phyloP scores from a whole-genome alignment of 1,284 basidiomycete genomes.

The Apiotrichum laibachii region DNA sequence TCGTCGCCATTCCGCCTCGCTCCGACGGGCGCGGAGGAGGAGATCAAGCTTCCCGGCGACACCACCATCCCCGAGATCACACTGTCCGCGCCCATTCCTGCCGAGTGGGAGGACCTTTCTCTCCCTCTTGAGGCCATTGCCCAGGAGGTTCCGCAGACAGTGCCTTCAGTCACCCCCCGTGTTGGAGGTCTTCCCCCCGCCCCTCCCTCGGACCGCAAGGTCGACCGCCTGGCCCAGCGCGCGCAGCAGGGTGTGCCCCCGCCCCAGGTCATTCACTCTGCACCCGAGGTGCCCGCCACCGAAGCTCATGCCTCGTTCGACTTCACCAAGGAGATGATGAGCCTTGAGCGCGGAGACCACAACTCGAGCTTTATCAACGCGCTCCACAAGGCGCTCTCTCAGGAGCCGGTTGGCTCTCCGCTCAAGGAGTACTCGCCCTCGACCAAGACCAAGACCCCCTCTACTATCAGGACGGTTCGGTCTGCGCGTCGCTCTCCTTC shows the following conservation, averaged over 20 bases:
- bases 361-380: slow-evolving; percentile 68
- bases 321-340: slow-evolving; percentile 71
- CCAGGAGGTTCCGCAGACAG: no score
- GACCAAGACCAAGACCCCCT: background rate
- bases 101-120: background rate
- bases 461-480: background rate
- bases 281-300: background rate
- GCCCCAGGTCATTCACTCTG: background rate
- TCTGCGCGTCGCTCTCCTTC: slow-evolving; percentile 12
- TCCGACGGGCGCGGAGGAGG: background rate
- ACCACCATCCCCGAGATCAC: no score
- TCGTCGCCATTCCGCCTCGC: background rate
- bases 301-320: slow-evolving; percentile 68
- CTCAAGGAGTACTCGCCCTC: slow-evolving; percentile 9
- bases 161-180: background rate
- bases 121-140: background rate
- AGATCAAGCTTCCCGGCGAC: background rate
- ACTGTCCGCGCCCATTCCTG: background rate
- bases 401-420: slow-evolving; percentile 6
- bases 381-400: slow-evolving; percentile 15
- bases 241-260: background rate
- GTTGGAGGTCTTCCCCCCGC: background rate
- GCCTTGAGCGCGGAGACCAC: slow-evolving; percentile 59
- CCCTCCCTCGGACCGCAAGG: background rate
- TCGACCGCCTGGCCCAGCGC: slow-evolving; percentile 6